Base-by-base conservation (phyloP, 2,329 filamentous ascomycete genomes). In the Sporothrix variecibatus region DNA sequence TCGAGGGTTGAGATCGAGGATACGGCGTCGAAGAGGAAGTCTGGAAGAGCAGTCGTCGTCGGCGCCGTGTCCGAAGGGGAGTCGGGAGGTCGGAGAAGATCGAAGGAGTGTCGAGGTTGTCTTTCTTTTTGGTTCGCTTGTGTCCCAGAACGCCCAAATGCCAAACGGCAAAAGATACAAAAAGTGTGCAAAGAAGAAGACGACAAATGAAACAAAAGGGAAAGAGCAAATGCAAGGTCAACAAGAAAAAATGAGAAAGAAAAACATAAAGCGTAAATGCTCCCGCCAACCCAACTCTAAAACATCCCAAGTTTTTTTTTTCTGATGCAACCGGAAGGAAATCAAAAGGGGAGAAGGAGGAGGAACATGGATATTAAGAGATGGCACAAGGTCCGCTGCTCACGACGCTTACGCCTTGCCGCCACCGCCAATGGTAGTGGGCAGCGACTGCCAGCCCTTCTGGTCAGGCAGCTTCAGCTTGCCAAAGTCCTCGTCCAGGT, bases 401-500 rank as follows among this genome's bases (percentile, higher is more conserved):
- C 28, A 17, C 23, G 31, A n/a, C 15, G 9, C 28, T 31, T 72
- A 74, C 28, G 65, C 64, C 43, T 67, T 53, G 51, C 67, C 65
- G 26, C 53, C 80, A 73, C 80, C 81, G 49, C 84, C 85, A 51
- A 89, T 86, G 75, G 85, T 80, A 71, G 81, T 82, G 26, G 88
- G 88, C 78, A 90, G 77, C 28, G 84, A 82, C 80, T 86, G 86
- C 88, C 88, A 90, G 46, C 83, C 82, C 78, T 86, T 82, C 76
- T 86, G 83, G 78, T 85, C 84, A 20, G 87, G 87, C 75, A 93
- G 80, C 82, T 89, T 90, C 75, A 93, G 84, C 78, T 91, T 89
- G 76, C 95, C 95, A 86, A 98, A 98, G 81, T 97, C 93, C 84
- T 96, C 92, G 81, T 98, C 95, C 75, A 98, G 86, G 82, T 98